Percentiles rank a stretch among this genome's conserved stretches.
phyloP scores from a whole-genome alignment of 257 asterid genomes.

The Solanum phureja region DNA sequence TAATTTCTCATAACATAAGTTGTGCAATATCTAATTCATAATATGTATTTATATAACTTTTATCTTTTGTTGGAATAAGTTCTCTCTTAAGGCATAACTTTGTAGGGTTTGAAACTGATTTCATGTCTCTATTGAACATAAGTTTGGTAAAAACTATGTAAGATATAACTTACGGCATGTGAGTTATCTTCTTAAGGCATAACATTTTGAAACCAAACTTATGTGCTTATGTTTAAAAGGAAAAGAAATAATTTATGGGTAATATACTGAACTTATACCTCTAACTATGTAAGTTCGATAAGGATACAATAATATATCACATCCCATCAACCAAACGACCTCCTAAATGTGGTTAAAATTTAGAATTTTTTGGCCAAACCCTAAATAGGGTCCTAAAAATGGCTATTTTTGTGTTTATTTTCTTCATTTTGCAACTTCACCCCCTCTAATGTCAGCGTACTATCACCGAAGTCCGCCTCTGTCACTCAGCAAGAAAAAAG shows the following conservation, averaged over 20 bases:
- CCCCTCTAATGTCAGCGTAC: background rate
- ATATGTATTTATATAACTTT: too few relatives aligned
- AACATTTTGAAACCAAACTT: too few relatives aligned
- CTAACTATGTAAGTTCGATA: background rate
- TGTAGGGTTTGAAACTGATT: background rate
- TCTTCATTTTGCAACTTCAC: background rate
- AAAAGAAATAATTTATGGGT: too few relatives aligned
- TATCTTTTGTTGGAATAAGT: background rate
- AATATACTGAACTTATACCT: too few relatives aligned
- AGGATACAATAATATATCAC: background rate
- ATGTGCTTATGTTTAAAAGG: too few relatives aligned
- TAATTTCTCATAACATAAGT: background rate
- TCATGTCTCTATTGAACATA: too few relatives aligned
- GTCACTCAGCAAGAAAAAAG: background rate
- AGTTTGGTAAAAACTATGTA: too few relatives aligned
- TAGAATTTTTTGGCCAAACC: background rate
- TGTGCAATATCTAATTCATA: background rate
- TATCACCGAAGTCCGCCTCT: background rate
- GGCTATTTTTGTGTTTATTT: background rate
- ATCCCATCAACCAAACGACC: background rate
- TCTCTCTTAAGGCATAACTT: background rate
- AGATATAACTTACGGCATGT: background rate
- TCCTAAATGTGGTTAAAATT: background rate
- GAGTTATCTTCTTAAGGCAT: background rate
- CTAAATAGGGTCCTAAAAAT: background rate